Base-by-base conservation (phyloP, 495 filamentous ascomycete species). In the Aspergillus steynii region DNA sequence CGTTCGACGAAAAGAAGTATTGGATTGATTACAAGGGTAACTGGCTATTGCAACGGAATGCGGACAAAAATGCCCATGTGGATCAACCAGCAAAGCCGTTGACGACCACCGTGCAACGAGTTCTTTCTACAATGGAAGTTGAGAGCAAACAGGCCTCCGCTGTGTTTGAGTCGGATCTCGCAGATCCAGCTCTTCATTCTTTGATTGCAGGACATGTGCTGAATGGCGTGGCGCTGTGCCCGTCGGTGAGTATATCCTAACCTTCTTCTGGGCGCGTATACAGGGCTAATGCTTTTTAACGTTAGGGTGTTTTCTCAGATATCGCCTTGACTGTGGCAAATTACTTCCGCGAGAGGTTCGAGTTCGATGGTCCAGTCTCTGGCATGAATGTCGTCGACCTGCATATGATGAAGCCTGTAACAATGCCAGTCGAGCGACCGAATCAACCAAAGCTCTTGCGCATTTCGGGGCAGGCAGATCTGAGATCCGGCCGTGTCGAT, bases 321-420 rank as follows among this genome's bases (percentile, higher is more conserved):
- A 90, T 92, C 78, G 89, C 87, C n/a, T 80, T 90, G 60, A 91
- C 90, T 0, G 72, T 90, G 31, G 85, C 81, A 61, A 82, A 90
- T 26, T 90, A 89, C 64, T 74, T 85, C 29, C 82, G 87, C 54
- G 81, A 83, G 61, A 75, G 84, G 42, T 66, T 83, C 54, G 79
- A 82, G 12, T 68, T 71, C n/a, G 76, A 82, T 61, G 77, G 80
- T 20, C 49, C 49, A 20, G 28, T 27, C 72, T 83, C 42, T 12
- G 82, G 80, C 10, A 78, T 84, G 63, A 82, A 89, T 63, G 80
- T 88, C 50, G 80, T 79, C 45, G 69, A 87, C 14, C 84, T 91
- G 79, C 77, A 83, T 54, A 86, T 90, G 3, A 80, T 83, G 25
- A 90, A 90, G 74, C 81, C 86, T 3, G 76, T 90, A 37, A 86